Base-by-base conservation (phyloP, 805 yeast genomes). In the Teunomyces panamensis region DNA sequence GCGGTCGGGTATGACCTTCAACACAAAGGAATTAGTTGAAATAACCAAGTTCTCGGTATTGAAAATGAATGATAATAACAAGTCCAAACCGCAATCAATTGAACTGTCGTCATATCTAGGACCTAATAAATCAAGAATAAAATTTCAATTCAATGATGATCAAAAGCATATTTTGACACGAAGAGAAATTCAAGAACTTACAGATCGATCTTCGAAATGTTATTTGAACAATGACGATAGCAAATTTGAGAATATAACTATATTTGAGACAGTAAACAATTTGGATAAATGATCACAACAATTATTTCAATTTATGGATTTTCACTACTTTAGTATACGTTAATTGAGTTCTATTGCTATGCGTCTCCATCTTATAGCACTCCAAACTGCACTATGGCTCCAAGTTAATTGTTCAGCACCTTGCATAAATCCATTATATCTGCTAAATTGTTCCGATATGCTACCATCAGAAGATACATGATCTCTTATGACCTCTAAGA, bases 371-470 rank as follows among this genome's bases (percentile, higher is more conserved):
- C 84, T 74, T 48, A 78, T 69, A 9, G 92, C 81, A 55, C 81
- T 78, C 81, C 85, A 83, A 41, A 87, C 79, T 4, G 96, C 77
- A 29, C 89, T 81, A 62, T 89, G 89, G 51, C 95, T 85, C 98
- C 98, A 92, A 4, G 97, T 91, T 56, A 92, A 78, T 56, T 87
- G 80, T 47, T 70, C 67, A 0, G 98, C 98, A 5, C 98, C 98
- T 64, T 84, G 86, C 85, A 89, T 81, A 63, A 67, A 89, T 0
- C 98, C 98, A 36, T 77, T 81, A 57, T 83, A 77, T 58, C 79
- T 81, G 67, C 87, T 89, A 64, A 89, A 89, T 61, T 92, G 97
- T 67, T 92, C 98, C 58, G 91, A 84, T 82, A 92, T 83, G 45
- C 77, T 78, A 2, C 95, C 95, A 14, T 81, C 79, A 45, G 66